phyloP scores from a whole-genome alignment of 768 basidiomycete genomes.

The Hericium alpestre region DNA sequence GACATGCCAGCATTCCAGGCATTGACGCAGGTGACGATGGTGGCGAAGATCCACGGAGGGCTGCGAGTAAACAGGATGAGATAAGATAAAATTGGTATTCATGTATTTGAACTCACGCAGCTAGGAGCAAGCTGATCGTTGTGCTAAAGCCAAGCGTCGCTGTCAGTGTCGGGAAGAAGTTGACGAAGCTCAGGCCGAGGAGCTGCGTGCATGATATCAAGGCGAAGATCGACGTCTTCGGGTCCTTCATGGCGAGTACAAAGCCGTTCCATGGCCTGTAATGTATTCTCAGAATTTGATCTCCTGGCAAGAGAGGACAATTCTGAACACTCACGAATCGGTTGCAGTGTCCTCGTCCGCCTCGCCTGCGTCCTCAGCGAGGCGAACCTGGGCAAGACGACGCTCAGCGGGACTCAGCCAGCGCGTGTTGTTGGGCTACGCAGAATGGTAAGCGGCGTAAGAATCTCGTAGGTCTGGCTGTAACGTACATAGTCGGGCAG shows the following conservation, averaged over 20 bases:
- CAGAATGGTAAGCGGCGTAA: not conserved
- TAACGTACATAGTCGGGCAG: constrained; percentile 47
- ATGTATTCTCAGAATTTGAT: not conserved
- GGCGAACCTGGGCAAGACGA: constrained; percentile 52
- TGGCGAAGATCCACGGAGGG: constrained; percentile 54
- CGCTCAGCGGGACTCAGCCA: constrained; percentile 44
- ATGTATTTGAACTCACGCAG: constrained; percentile 36
- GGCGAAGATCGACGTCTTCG: constrained; percentile 43
- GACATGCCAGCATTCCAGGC: constrained; percentile 44
- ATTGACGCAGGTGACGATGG: constrained; percentile 37
- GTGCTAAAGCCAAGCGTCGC: constrained; percentile 51
- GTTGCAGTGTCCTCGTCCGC: constrained; percentile 48
- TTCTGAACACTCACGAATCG: constrained; percentile 40
- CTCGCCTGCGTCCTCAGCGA: constrained; percentile 60
- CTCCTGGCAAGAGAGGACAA: not conserved
- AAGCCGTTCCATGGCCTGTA: constrained; percentile 40
- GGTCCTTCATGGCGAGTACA: constrained; percentile 45
- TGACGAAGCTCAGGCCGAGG: constrained; percentile 47
- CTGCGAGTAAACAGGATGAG: constrained; percentile 20
- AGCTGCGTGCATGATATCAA: constrained; percentile 40
- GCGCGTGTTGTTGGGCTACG: constrained; percentile 48
- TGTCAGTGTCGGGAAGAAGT: constrained; percentile 53
- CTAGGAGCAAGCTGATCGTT: constrained; percentile 47
- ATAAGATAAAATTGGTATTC: not conserved
- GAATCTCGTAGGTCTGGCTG: not conserved